These are phyloP conservation scores for Chalciporus pseudorubinellus DNA, from an alignment of 768 basidiomycete genomes.

Conservation along the genomic window DNA sequence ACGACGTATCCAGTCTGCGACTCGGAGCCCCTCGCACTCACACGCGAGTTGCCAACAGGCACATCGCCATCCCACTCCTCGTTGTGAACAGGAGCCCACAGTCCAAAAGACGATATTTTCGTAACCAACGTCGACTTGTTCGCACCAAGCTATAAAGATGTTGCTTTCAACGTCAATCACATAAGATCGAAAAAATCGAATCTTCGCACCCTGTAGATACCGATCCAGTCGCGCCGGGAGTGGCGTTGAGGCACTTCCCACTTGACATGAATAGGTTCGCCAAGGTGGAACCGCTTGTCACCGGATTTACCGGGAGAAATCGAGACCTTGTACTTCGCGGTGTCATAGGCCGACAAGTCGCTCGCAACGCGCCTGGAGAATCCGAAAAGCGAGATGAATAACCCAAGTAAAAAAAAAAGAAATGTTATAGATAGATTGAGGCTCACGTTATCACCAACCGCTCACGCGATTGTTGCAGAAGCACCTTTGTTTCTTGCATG, in stretches of 20 bases:
- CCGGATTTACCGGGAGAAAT: constrained; percentile 53
- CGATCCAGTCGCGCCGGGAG: constrained; percentile 95
- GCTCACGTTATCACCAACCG: constrained; percentile 88
- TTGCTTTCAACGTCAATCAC: not conserved
- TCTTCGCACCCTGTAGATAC: constrained; percentile 70
- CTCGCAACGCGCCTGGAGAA: constrained; percentile 67
- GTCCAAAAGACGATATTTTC: constrained; percentile 77
- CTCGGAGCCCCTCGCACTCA: constrained; percentile 37
- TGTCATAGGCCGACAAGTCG: constrained; percentile 79
- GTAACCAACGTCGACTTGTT: constrained; percentile 84
- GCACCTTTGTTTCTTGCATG: constrained; percentile 87
- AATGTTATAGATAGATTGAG: not conserved
- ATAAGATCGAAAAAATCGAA: not conserved
- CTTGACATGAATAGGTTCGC: constrained; percentile 80
- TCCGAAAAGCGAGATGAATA: not conserved
- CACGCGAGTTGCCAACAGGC: constrained; percentile 48
- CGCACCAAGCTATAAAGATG: constrained; percentile 73
- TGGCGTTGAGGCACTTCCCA: constrained; percentile 89
- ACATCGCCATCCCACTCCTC: constrained; percentile 93
- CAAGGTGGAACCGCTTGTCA: constrained; percentile 73
- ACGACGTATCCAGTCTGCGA: constrained; percentile 61
- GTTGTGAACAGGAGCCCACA: constrained; percentile 90
- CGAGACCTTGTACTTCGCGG: constrained; percentile 72
- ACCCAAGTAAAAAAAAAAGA: not conserved
- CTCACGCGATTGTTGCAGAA: constrained; percentile 89